These are phyloP conservation scores for Brassica nigra DNA, from an alignment of 345 rosid species.

Conservation along the genomic window DNA sequence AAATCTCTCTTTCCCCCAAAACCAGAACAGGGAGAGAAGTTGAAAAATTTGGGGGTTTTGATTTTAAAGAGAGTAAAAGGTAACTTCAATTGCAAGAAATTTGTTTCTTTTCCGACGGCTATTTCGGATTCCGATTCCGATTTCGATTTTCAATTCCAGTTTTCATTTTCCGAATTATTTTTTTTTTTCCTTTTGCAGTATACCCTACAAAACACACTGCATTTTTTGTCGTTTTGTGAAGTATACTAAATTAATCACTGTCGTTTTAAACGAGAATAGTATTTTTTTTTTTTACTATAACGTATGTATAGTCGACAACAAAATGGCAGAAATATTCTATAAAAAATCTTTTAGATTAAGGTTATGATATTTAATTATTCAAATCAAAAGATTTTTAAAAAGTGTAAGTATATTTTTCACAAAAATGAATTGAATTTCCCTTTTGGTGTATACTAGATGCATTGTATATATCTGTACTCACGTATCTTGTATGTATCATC, in stretches of 20 bases:
- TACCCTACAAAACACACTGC: neutral
- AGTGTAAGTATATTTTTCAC: neutral
- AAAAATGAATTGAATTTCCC: neutral
- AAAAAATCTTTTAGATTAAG: too few species aligned
- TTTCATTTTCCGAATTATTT: neutral
- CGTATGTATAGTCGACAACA: too few species aligned
- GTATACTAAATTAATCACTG: neutral
- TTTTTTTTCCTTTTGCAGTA: neutral
- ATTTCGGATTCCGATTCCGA: conserved; percentile 15
- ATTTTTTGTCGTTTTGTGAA: neutral
- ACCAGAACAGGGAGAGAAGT: neutral
- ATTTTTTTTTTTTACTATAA: neutral
- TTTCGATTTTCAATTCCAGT: conserved; percentile 18
- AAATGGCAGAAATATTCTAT: too few species aligned
- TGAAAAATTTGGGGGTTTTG: conserved; percentile 32
- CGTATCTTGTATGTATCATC: too few species aligned
- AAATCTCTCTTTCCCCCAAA: conserved; percentile 11
- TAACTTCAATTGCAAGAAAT: conserved; percentile 90
- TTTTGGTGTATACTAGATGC: neutral
- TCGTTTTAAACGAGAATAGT: neutral
- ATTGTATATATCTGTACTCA: neutral
- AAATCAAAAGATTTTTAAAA: too few species aligned
- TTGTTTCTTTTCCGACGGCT: conserved; percentile 31
- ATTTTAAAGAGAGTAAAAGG: conserved; percentile 45
- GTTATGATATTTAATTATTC: too few species aligned